Percentiles rank a stretch among this genome's conserved stretches.
These are phyloP conservation scores for Vitis amurensis DNA, from an alignment of 164 flowering plant genomes.

Conservation along the genomic window DNA sequence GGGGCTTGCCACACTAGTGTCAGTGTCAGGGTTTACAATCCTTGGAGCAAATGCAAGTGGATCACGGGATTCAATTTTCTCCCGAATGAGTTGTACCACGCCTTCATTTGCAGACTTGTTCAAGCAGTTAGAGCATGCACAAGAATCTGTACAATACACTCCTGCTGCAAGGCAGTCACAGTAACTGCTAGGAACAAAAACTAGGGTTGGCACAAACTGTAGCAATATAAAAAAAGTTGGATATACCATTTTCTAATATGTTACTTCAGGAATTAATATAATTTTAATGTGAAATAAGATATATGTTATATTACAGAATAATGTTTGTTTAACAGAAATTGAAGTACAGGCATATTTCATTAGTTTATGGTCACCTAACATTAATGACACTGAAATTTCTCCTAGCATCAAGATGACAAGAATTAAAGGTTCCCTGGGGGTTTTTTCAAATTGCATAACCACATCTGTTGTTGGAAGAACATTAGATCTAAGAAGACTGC, in stretches of 20 bases:
- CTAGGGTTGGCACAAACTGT: background rate
- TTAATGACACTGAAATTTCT: too few relatives aligned
- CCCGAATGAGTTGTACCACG: background rate
- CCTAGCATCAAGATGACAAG: too few relatives aligned
- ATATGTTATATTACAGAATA: too few relatives aligned
- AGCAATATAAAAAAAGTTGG: background rate
- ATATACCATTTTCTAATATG: background rate
- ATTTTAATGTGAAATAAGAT: too few relatives aligned
- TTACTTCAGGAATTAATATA: too few relatives aligned
- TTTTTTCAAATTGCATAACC: too few relatives aligned
- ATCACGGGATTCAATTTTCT: constrained; percentile 10
- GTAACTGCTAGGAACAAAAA: constrained; percentile 3
- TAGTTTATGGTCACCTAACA: too few relatives aligned
- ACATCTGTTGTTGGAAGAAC: too few relatives aligned
- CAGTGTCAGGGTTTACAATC: background rate
- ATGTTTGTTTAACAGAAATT: too few relatives aligned
- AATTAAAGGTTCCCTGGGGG: too few relatives aligned
- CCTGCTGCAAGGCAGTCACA: constrained; percentile 18
- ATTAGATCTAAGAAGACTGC: too few relatives aligned
- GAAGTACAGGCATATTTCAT: too few relatives aligned
- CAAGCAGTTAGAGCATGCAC: constrained; percentile 11
- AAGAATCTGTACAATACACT: constrained; percentile 5
- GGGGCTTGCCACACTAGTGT: background rate
- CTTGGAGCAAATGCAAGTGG: constrained; percentile 16
- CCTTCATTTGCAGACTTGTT: constrained; percentile 11